These are phyloP conservation scores for Geranium brycei DNA, from an alignment of 345 rosid genomes.

Conservation along the genomic window DNA sequence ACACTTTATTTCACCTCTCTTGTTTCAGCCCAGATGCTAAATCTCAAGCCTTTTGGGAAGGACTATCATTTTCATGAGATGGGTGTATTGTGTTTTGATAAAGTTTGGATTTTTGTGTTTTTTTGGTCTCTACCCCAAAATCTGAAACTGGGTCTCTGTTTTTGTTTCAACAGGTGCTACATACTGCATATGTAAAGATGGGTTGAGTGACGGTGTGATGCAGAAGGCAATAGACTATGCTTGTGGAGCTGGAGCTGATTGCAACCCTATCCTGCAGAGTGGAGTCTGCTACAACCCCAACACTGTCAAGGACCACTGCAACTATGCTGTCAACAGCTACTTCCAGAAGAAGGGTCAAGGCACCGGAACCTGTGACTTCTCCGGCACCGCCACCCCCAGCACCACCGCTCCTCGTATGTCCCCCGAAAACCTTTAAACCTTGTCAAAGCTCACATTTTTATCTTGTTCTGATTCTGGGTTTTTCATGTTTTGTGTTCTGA, in stretches of 20 bases:
- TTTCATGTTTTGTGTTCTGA: not conserved
- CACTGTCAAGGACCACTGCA: constrained; percentile 77
- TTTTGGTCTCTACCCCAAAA: not conserved
- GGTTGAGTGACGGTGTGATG: constrained; percentile 28
- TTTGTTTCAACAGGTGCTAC: constrained; percentile 29
- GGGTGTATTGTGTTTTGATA: not conserved
- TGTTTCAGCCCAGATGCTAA: not conserved
- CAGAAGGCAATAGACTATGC: constrained; percentile 82
- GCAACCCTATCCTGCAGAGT: constrained; percentile 37
- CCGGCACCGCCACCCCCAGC: constrained; percentile 51
- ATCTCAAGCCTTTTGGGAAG: not conserved
- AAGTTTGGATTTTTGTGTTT: not conserved
- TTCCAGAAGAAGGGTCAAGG: constrained; percentile 54
- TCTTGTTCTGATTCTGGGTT: not conserved
- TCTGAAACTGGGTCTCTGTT: not conserved
- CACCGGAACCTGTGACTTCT: constrained; percentile 59
- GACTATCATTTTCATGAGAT: not conserved
- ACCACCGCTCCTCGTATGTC: constrained; percentile 9
- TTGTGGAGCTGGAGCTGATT: constrained; percentile 81
- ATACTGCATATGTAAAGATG: constrained; percentile 72
- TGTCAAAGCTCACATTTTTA: no score
- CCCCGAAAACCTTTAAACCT: no score
- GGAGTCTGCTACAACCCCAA: constrained; percentile 77
- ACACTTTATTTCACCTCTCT: not conserved
- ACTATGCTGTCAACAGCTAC: constrained; percentile 76